Evolutionary conservation across 2,329 filamentous ascomycete species (phyloP).

Genomic region (Triangularia setosa): DNA sequence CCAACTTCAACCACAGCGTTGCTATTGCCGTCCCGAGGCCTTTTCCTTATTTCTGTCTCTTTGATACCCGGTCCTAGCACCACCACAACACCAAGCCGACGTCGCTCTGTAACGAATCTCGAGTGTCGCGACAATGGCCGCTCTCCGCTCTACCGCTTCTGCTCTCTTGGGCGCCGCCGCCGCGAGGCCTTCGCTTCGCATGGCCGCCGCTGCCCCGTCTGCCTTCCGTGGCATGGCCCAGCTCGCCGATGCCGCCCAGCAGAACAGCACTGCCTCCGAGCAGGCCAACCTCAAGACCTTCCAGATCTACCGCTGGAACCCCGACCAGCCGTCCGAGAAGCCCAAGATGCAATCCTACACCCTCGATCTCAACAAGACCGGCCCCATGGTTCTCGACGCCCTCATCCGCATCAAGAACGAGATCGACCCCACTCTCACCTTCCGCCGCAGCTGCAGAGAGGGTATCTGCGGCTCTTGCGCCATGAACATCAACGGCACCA

Average conservation of each 20-base stretch:
- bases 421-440: constrained; percentile 92
- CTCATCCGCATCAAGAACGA: constrained; percentile 99
- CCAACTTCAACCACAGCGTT: constrained; percentile 12
- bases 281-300: constrained; percentile 83
- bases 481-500: constrained; percentile 99
- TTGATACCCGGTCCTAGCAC: constrained; percentile 3
- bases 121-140: constrained; percentile 53
- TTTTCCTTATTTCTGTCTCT: constrained; percentile 15
- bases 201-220: constrained; percentile 19
- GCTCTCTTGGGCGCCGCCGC: constrained; percentile 49
- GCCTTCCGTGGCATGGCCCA: constrained; percentile 28
- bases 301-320: constrained; percentile 98
- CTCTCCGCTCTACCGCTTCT: constrained; percentile 56
- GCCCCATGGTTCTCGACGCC: constrained; percentile 96
- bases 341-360: constrained; percentile 93
- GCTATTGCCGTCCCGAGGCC: constrained; percentile 14
- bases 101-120: no score
- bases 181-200: constrained; percentile 38
- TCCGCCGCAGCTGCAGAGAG: constrained; percentile 93
- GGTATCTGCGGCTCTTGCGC: constrained; percentile 98
- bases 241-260: constrained; percentile 36
- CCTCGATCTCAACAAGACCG: constrained; percentile 96
- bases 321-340: constrained; percentile 87
- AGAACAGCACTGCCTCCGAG: constrained; percentile 55
- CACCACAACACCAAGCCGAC: background rate